Evolutionary conservation across 2,329 filamentous ascomycete species (phyloP).

Genomic region (Aphanocladium album): DNA sequence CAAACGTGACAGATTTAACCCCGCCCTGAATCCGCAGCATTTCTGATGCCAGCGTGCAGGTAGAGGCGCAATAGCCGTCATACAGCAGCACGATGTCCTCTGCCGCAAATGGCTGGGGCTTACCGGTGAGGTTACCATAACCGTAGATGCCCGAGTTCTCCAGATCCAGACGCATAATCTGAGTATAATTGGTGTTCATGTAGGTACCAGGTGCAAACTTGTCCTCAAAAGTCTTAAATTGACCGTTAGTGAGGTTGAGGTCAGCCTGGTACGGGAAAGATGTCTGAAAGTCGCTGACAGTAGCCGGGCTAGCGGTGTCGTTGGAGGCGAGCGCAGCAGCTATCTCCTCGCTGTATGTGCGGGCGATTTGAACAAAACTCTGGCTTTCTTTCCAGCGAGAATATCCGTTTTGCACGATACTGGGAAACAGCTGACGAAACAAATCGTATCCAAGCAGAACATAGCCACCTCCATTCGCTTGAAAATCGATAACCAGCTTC

Average conservation of each 20-base stretch:
- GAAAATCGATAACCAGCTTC: constrained; percentile 56
- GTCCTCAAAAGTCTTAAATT: constrained; percentile 44
- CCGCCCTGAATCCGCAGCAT: constrained; percentile 36
- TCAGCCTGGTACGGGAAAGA: constrained; percentile 46
- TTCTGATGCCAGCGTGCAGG: constrained; percentile 33
- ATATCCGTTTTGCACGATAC: constrained; percentile 34
- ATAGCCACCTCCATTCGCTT: constrained; percentile 53
- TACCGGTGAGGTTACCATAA: constrained; percentile 29
- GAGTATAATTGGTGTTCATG: constrained; percentile 50
- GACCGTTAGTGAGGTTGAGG: constrained; percentile 42
- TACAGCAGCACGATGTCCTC: constrained; percentile 20
- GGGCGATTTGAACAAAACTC: constrained; percentile 40
- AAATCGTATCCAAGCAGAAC: constrained; percentile 58
- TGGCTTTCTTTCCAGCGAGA: constrained; percentile 35
- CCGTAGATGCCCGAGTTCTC: constrained; percentile 44
- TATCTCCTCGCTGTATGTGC: constrained; percentile 33
- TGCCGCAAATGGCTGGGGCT: constrained; percentile 38
- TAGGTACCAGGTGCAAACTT: constrained; percentile 37
- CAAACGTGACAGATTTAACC: constrained; percentile 50
- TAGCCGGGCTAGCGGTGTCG: constrained; percentile 41
- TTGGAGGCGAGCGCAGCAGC: constrained; percentile 23
- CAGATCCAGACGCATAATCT: constrained; percentile 41
- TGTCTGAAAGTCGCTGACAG: constrained; percentile 42
- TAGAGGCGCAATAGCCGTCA: constrained; percentile 21
- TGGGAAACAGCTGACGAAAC: constrained; percentile 50